Evolutionary conservation across 1,284 basidiomycete species (phyloP).

Genomic region (Trichosporon sp.): DNA sequence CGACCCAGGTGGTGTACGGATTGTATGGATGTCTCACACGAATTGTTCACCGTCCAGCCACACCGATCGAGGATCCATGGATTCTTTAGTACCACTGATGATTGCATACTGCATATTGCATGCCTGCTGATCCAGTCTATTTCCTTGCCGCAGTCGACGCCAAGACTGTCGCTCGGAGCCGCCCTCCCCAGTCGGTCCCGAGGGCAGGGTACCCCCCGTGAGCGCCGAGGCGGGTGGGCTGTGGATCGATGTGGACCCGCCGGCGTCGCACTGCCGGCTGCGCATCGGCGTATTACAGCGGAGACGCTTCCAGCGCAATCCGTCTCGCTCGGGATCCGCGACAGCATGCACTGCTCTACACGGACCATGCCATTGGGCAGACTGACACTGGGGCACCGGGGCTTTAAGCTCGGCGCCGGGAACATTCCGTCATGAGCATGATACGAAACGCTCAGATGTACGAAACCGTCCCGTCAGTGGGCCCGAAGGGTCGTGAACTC

Average conservation of each 20-base stretch:
- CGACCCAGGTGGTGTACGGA: too few relatives aligned
- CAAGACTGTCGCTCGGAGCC: neutral
- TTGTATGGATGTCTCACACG: too few relatives aligned
- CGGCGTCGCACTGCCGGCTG: neutral
- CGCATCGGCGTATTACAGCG: neutral
- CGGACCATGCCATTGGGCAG: neutral
- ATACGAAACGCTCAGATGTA: neutral
- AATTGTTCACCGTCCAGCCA: too few relatives aligned
- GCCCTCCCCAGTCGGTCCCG: neutral
- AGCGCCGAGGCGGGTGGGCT: neutral
- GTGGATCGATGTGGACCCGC: neutral
- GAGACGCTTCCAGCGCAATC: neutral
- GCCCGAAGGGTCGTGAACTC: neutral
- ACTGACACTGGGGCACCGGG: neutral
- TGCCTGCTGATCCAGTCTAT: neutral
- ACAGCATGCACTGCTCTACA: neutral
- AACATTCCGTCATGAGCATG: neutral
- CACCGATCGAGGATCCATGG: too few relatives aligned
- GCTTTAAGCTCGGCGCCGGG: conserved; percentile 2
- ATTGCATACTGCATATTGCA: too few relatives aligned
- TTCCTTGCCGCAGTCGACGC: neutral
- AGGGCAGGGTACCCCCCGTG: neutral
- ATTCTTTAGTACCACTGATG: too few relatives aligned
- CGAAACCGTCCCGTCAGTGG: neutral
- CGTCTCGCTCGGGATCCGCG: neutral